Evolutionary conservation across 345 rosid species (phyloP), one percentile per base, ranked within the genome.

Genomic region (Cardamine occulta): DNA sequence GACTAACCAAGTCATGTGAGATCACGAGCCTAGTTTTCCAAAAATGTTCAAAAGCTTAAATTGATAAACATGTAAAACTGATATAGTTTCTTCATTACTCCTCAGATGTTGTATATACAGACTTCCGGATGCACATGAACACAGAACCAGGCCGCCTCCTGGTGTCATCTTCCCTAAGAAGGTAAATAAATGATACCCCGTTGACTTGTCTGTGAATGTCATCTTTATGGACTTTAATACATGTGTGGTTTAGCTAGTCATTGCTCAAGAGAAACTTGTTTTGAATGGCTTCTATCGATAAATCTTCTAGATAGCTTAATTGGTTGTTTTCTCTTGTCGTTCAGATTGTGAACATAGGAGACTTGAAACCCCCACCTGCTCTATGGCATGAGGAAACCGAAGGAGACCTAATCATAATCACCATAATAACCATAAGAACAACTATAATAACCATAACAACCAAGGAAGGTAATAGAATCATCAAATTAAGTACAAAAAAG

Each of bases 1-100:
- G 87, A 79, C 85, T 79, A 95, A 95, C 78, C 88, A 87, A 95
- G 97, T 89, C 86, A 68, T 95, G 99, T 93, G 80, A 89, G 99
- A 70, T 63, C 71, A 59, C 24, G 4, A 3, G 8, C 57, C 52
- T 67, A 8, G 32, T 52, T 58, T 78, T 66, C 13, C 13, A 14
- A n/a, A 54, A 34, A 60, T 15, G 17, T 40, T 57, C 14, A 18
- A 18, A 37, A 5, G 40, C 51, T 5, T n/a, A n/a, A 39, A 18
- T 65, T 35, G 72, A 63, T 54, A 62, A 34, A 45, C 31, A 19
- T 45, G 15, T 8, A 40, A 19, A 47, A 7, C 76, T 74, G 12
- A 76, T 45, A 11, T 42, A 14, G 9, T 74, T 35, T 19, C 15
- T 35, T 19, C 17, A 47, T 53, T 74, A 21, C 45, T 75, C 93